Conservation (phyloP, 306 rosid genomes). For the Begonia masoniana region DNA sequence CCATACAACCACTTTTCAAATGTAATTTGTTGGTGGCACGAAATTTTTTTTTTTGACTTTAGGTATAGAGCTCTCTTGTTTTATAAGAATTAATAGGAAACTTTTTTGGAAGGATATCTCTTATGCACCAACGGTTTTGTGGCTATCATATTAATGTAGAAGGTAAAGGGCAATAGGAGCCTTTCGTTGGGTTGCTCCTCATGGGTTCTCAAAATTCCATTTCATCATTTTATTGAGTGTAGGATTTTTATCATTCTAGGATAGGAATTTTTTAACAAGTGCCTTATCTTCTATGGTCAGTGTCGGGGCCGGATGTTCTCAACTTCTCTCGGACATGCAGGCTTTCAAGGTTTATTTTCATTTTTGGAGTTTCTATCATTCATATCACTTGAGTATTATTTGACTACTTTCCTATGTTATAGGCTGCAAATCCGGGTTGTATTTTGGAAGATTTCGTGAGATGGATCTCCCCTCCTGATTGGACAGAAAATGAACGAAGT, state of each 20-base stretch:
- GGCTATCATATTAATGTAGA: too few relatives aligned
- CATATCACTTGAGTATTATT: conserved; percentile 11
- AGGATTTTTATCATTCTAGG: background rate
- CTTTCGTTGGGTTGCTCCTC: too few relatives aligned
- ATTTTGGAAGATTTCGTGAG: conserved; percentile 96
- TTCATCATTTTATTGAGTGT: background rate
- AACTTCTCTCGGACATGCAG: conserved; percentile 98
- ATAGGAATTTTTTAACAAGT: conserved; percentile 22
- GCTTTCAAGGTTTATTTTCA: conserved; percentile 75
- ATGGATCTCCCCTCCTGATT: conserved; percentile 99
- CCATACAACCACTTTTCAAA: background rate
- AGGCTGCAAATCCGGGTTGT: conserved; percentile 99
- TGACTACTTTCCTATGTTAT: conserved; percentile 14
- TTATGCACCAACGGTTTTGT: too few relatives aligned
- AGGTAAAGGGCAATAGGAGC: too few relatives aligned
- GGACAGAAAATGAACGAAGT: conserved; percentile 59
- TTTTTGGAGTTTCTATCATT: conserved; percentile 14
- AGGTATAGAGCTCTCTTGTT: too few relatives aligned
- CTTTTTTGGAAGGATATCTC: too few relatives aligned
- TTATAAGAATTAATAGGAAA: too few relatives aligned
- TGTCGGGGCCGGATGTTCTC: conserved; percentile 99
- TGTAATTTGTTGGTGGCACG: background rate
- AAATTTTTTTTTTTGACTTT: background rate
- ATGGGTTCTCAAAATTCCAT: too few relatives aligned
- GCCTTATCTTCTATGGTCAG: conserved; percentile 41